Percentiles rank a stretch among this genome's conserved stretches.
Conservation (phyloP, 2,329 filamentous ascomycete species). For the Epichloe amarillans region DNA sequence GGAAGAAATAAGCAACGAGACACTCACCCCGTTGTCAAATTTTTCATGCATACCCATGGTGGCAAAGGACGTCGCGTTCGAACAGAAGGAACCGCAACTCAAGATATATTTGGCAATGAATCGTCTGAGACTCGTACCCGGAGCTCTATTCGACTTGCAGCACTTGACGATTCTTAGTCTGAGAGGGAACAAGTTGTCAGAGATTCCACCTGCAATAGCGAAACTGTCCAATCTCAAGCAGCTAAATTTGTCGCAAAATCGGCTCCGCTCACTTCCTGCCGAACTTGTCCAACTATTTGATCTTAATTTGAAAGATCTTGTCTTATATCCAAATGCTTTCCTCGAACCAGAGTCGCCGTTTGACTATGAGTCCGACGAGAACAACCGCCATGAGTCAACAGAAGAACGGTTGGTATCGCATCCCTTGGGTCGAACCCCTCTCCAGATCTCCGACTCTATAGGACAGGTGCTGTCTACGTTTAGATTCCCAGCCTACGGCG, state of each 20-base stretch:
- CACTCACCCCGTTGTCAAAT: conserved; percentile 41
- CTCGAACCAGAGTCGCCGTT: conserved; percentile 23
- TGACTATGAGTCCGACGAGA: conserved; percentile 2
- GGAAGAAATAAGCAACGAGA: conserved; percentile 39
- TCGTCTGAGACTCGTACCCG: conserved; percentile 39
- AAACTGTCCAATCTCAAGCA: conserved; percentile 44
- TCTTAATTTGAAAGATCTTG: conserved; percentile 36
- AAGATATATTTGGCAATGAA: conserved; percentile 51
- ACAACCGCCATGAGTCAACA: background rate
- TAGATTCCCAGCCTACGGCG: conserved; percentile 12
- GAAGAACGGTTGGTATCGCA: conserved; percentile 13
- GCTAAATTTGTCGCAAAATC: conserved; percentile 55
- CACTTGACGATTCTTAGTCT: conserved; percentile 52
- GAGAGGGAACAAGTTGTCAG: conserved; percentile 46
- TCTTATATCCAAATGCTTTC: conserved; percentile 51
- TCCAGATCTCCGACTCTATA: conserved; percentile 18
- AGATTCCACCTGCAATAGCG: conserved; percentile 46
- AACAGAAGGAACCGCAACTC: conserved; percentile 43
- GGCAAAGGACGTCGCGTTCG: conserved; percentile 43
- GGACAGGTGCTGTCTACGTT: conserved; percentile 19
- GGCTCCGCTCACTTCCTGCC: conserved; percentile 44
- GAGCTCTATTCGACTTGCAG: conserved; percentile 46
- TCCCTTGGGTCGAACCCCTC: conserved; percentile 17
- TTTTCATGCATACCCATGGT: conserved; percentile 42
- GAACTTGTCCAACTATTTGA: conserved; percentile 47